phyloP scores from a whole-genome alignment of 345 rosid species.

The Eucalyptus erythrocorys region DNA sequence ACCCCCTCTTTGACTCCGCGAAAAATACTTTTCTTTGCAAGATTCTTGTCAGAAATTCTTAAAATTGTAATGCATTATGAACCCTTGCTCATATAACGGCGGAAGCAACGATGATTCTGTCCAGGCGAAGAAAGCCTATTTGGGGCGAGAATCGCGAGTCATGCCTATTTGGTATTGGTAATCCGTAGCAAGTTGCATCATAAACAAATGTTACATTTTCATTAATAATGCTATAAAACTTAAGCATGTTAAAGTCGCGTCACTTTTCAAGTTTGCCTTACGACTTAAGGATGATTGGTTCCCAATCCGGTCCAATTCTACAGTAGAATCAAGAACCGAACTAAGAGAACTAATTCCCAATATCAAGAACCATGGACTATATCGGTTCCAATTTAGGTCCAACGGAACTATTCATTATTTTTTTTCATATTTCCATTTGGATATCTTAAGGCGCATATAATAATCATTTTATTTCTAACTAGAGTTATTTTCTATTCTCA shows the following conservation, averaged over 20 bases:
- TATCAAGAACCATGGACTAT: too few relatives aligned
- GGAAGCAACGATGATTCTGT: neutral
- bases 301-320: rapidly evolving
- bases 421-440: rapidly evolving
- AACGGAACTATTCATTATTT: too few relatives aligned
- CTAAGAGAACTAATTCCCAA: rapidly evolving
- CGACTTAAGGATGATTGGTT: rapidly evolving
- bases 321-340: rapidly evolving
- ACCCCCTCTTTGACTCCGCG: neutral
- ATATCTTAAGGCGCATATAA: too few relatives aligned
- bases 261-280: neutral
- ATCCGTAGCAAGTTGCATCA: neutral
- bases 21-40: neutral
- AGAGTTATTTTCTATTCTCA: too few relatives aligned
- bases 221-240: neutral
- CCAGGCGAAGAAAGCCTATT: neutral
- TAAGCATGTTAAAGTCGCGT: rapidly evolving
- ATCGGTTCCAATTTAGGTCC: too few relatives aligned
- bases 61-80: neutral
- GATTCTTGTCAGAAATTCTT: neutral
- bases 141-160: neutral
- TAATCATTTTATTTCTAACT: too few relatives aligned
- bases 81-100: neutral
- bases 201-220: too few relatives aligned
- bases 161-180: neutral